Evolutionary conservation across 495 filamentous ascomycete genomes (phyloP).

Genomic region (Hypoxylon fuscum): DNA sequence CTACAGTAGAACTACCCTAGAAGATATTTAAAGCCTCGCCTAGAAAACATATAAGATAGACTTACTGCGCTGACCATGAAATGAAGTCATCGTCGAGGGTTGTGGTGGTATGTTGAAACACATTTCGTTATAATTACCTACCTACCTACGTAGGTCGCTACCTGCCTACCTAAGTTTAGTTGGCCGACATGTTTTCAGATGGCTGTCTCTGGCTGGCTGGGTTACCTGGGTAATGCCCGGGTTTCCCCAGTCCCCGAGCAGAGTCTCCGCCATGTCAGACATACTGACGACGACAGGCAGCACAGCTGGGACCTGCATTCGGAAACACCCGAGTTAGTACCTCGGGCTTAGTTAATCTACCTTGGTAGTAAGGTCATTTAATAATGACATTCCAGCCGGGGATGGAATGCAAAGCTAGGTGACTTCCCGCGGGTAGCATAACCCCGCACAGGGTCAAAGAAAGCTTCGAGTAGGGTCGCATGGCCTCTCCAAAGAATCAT

Average conservation of each 20-base stretch:
- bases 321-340: conserved; percentile 15
- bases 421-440: conserved; percentile 26
- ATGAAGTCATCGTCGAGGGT: background rate
- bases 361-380: too few species aligned
- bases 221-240: background rate
- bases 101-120: background rate
- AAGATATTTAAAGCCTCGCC: too few species aligned
- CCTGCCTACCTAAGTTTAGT: too few species aligned
- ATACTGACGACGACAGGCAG: conserved; percentile 21
- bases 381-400: conserved; percentile 16
- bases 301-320: conserved; percentile 25
- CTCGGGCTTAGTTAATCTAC: conserved; percentile 26
- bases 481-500: conserved; percentile 1
- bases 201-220: background rate
- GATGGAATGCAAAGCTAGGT: conserved; percentile 8
- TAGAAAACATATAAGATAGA: too few species aligned
- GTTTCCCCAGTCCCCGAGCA: conserved; percentile 13
- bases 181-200: background rate
- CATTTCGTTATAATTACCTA: background rate
- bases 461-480: conserved; percentile 5
- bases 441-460: conserved; percentile 23
- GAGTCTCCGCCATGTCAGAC: conserved; percentile 21
- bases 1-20: too few species aligned
- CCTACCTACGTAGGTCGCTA: too few species aligned
- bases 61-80: too few species aligned